Percentiles rank a stretch among this genome's conserved stretches.
These are phyloP conservation scores for Cercospora beticola DNA, from an alignment of 2,329 filamentous ascomycete species.

Conservation along the genomic window DNA sequence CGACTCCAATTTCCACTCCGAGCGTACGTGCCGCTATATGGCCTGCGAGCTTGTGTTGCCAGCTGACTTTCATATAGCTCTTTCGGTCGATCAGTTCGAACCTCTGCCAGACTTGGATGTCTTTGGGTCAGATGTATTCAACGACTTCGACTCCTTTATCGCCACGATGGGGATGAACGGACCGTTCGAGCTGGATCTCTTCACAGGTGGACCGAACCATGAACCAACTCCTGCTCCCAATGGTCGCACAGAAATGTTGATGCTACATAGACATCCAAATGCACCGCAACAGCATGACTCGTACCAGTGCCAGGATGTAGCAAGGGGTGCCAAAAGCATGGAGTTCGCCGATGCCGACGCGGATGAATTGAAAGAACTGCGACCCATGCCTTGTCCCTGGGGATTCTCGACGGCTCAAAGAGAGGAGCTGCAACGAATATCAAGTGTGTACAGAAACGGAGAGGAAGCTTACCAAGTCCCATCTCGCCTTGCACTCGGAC, in stretches of 20 bases:
- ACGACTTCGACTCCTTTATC: conserved; percentile 19
- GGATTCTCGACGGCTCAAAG: not conserved
- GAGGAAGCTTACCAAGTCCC: not conserved
- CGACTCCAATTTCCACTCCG: not conserved
- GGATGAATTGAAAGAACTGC: conserved; percentile 5
- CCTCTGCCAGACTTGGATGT: not conserved
- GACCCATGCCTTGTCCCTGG: conserved; percentile 13
- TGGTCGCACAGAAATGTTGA: not conserved
- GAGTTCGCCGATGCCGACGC: conserved; percentile 7
- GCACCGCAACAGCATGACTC: not conserved
- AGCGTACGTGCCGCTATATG: not conserved
- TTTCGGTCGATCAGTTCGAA: not conserved
- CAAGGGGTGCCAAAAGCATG: not conserved
- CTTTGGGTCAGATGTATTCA: conserved; percentile 2
- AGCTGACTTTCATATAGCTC: not conserved
- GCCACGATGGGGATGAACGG: conserved; percentile 14
- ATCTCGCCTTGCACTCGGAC: not conserved
- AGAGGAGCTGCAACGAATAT: not conserved
- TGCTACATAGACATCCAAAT: not conserved
- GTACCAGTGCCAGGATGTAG: not conserved
- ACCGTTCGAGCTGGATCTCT: conserved; percentile 4
- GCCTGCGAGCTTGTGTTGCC: not conserved
- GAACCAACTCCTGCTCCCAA: not conserved
- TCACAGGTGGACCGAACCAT: not conserved
- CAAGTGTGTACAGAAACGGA: not conserved